Evolutionary conservation across 805 yeast species (phyloP), one percentile per base, ranked within the genome.

Genomic region (Candida pseudoglaebosa): DNA sequence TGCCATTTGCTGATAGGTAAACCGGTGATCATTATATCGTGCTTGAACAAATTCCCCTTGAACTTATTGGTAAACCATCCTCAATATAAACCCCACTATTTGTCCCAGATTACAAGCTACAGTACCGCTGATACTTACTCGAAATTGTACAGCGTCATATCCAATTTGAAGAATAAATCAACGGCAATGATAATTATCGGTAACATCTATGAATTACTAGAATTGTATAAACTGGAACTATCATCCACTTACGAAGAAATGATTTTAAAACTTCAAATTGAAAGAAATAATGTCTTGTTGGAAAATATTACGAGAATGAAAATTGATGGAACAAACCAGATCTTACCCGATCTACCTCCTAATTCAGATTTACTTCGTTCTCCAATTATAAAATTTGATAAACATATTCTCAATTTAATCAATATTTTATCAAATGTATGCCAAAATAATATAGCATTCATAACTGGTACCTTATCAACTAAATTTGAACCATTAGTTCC

Each of bases 191-290:
- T 63, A 13, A 37, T 67, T 2, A 39, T 66, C 16, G 47, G 59
- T 24, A 56, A 57, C 29, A 56, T 65, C 43, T 70, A 66, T 44
- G 70, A 67, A 22, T 24, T 59, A 17, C 32, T 64, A 4, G 71
- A 67, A 30, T 41, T 56, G 17, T 67, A 67, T 42, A 56, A 54
- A 24, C 47, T 59, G 19, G 67, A 67, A 40, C 37, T 65, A 3
- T 46, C 62, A 1, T 51, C 65, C 1, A 42, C 56, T 12, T 56
- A 67, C 38, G 70, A 67, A 46, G 65, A 62, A 34, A 29, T 51
- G 1, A 42, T 68, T 10, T 46, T 66, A 8, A 56, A 56, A 36
- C 54, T 54, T 38, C 69, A 65, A 34, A 50, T 62, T 14, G 56
- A 50, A 14, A 52, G 56, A 31, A 55, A 63, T 38, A 24, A 46